These are phyloP conservation scores for Tuber umbilicatum DNA, from an alignment of 495 filamentous ascomycete species.

Conservation along the genomic window DNA sequence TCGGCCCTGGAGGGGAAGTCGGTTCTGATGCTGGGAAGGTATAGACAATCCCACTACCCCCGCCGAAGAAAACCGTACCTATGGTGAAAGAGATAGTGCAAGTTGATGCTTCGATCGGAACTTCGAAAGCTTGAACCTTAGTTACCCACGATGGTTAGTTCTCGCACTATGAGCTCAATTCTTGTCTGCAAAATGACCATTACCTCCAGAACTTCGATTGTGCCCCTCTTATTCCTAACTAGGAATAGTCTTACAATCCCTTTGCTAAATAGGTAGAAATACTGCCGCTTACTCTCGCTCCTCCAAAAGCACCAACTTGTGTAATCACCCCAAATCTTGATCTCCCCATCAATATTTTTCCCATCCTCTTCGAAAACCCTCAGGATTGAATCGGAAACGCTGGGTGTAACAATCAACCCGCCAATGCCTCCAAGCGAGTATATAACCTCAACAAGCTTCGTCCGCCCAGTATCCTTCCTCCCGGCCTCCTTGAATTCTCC, in stretches of 20 bases:
- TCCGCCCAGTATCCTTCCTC: constrained; percentile 39
- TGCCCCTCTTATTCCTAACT: constrained; percentile 14
- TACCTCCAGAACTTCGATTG: constrained; percentile 34
- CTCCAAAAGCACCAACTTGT: constrained; percentile 42
- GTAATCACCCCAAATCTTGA: constrained; percentile 41
- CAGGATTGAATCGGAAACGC: constrained; percentile 42
- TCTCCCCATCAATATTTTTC: constrained; percentile 25
- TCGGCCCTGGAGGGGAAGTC: constrained; percentile 25
- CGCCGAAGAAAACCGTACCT: constrained; percentile 36
- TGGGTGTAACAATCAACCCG: constrained; percentile 36
- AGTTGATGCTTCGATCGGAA: constrained; percentile 35
- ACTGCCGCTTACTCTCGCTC: constrained; percentile 39
- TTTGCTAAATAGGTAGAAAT: constrained; percentile 43
- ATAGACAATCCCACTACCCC: constrained; percentile 36
- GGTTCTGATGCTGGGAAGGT: constrained; percentile 33
- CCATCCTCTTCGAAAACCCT: constrained; percentile 37
- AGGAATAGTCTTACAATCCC: constrained; percentile 31
- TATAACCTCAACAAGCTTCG: constrained; percentile 40
- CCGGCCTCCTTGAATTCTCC: constrained; percentile 26
- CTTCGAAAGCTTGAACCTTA: constrained; percentile 40
- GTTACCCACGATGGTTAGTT: background rate
- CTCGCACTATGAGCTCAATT: background rate
- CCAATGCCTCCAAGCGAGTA: constrained; percentile 35
- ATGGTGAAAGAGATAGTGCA: constrained; percentile 39
- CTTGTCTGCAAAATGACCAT: background rate